A percentile compares a stretch with the other conserved stretches of the same genome.
Conservation (phyloP, 805 yeast species). For the Yamadazyma nakazawae region DNA sequence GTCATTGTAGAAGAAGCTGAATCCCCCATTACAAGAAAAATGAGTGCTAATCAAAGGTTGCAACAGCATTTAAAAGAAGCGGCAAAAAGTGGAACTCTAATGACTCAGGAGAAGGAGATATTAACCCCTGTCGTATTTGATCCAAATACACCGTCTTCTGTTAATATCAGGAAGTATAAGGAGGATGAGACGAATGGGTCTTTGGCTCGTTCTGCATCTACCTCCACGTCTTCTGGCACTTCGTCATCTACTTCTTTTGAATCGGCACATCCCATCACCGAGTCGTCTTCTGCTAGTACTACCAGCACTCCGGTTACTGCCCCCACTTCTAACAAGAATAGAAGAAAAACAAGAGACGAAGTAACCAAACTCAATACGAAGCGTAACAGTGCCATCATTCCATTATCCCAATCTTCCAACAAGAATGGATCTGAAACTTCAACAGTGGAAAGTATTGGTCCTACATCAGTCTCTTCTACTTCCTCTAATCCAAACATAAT, state of each 20-base stretch:
- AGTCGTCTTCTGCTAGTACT: not conserved
- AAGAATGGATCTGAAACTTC: not conserved
- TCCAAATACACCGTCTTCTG: constrained; percentile 32
- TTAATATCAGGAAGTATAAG: constrained; percentile 15
- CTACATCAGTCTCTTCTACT: not conserved
- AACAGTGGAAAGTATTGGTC: not conserved
- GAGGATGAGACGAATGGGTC: constrained; percentile 5
- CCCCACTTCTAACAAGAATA: not conserved
- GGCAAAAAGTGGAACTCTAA: constrained; percentile 33
- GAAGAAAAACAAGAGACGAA: constrained; percentile 19
- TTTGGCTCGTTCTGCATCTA: not conserved
- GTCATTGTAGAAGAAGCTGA: constrained; percentile 14
- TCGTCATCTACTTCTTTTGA: constrained; percentile 1
- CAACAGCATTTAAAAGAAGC: constrained; percentile 39
- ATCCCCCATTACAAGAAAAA: constrained; percentile 12
- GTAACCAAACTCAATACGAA: constrained; percentile 29
- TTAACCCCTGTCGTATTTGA: constrained; percentile 39
- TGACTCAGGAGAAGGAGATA: constrained; percentile 35
- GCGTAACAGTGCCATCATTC: constrained; percentile 23
- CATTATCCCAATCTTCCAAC: not conserved
- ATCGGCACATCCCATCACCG: not conserved
- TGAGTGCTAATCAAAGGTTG: constrained; percentile 38
- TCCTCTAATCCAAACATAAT: not conserved
- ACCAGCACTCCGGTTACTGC: not conserved
- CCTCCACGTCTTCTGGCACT: not conserved